Percentiles rank a stretch among this genome's conserved stretches.
Evolutionary conservation across 495 filamentous ascomycete species (phyloP).

Genomic region (Zalerion maritima): DNA sequence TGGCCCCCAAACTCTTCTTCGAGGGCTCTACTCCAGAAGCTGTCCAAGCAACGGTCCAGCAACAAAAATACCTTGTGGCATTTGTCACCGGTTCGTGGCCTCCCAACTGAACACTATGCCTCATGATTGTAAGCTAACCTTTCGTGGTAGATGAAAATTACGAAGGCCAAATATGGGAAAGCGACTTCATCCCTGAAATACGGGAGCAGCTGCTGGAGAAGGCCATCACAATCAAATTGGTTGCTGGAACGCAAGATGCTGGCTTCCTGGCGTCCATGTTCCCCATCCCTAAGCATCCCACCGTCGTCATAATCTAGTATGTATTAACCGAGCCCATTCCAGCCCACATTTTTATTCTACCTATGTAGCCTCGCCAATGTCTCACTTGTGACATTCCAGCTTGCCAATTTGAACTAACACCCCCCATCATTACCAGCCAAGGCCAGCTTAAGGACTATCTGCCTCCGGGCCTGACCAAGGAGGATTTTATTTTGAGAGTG

Average conservation of each 20-base stretch:
- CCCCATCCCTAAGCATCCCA: conserved; percentile 56
- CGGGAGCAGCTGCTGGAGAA: conserved; percentile 21
- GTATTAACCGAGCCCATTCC: no score
- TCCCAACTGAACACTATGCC: conserved; percentile 7
- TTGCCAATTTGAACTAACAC: background rate
- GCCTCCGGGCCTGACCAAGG: conserved; percentile 39
- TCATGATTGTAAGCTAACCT: conserved; percentile 9
- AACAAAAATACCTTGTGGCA: conserved; percentile 34
- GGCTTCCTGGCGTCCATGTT: conserved; percentile 68
- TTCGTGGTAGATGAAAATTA: conserved; percentile 43
- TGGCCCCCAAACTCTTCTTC: conserved; percentile 50
- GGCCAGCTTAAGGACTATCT: conserved; percentile 51
- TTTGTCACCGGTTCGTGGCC: conserved; percentile 31
- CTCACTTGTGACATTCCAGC: conserved; percentile 2
- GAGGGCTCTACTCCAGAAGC: conserved; percentile 63
- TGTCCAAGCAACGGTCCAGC: conserved; percentile 55
- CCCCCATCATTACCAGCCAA: conserved; percentile 26
- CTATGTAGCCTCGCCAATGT: background rate
- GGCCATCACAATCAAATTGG: conserved; percentile 1
- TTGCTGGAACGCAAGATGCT: conserved; percentile 40
- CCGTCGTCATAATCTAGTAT: conserved; percentile 62
- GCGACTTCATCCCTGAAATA: conserved; percentile 51
- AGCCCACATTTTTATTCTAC: no score
- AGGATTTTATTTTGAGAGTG: conserved; percentile 41
- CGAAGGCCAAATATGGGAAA: conserved; percentile 61